These are phyloP conservation scores for Shiraia sp. DNA, from an alignment of 2,329 filamentous ascomycete genomes.

Conservation along the genomic window DNA sequence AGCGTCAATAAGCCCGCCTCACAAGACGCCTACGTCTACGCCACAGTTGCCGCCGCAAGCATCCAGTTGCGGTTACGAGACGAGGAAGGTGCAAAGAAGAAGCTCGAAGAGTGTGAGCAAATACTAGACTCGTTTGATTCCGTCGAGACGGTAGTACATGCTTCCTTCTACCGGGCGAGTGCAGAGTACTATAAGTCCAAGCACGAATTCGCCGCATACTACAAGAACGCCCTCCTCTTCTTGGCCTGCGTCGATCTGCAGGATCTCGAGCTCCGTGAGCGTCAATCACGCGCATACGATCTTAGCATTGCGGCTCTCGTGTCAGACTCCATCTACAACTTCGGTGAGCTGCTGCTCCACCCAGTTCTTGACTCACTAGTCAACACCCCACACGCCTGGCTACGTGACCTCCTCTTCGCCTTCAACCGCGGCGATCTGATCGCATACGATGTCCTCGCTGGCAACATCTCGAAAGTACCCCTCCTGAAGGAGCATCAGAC, in stretches of 20 bases:
- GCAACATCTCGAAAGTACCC: conserved; percentile 77
- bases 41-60: conserved; percentile 84
- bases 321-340: conserved; percentile 97
- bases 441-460: conserved; percentile 81
- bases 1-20: conserved; percentile 91
- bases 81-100: conserved; percentile 79
- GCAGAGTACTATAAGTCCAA: conserved; percentile 93
- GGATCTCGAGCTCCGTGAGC: conserved; percentile 73
- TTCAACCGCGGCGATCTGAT: conserved; percentile 94
- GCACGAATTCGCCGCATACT: conserved; percentile 93
- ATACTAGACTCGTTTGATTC: conserved; percentile 92
- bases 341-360: conserved; percentile 96
- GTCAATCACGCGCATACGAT: conserved; percentile 84
- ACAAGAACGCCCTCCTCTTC: conserved; percentile 96
- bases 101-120: conserved; percentile 83
- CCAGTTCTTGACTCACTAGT: conserved; percentile 87
- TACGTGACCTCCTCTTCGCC: conserved; percentile 92
- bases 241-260: conserved; percentile 91
- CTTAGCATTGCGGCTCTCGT: conserved; percentile 90
- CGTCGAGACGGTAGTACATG: conserved; percentile 93
- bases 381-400: conserved; percentile 78
- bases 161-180: conserved; percentile 93
- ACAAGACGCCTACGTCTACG: conserved; percentile 95
- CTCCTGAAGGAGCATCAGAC: conserved; percentile 78
- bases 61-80: conserved; percentile 82